These are phyloP conservation scores for Neofusicoccum parvum DNA, from an alignment of 2,329 filamentous ascomycete species.

Conservation along the genomic window DNA sequence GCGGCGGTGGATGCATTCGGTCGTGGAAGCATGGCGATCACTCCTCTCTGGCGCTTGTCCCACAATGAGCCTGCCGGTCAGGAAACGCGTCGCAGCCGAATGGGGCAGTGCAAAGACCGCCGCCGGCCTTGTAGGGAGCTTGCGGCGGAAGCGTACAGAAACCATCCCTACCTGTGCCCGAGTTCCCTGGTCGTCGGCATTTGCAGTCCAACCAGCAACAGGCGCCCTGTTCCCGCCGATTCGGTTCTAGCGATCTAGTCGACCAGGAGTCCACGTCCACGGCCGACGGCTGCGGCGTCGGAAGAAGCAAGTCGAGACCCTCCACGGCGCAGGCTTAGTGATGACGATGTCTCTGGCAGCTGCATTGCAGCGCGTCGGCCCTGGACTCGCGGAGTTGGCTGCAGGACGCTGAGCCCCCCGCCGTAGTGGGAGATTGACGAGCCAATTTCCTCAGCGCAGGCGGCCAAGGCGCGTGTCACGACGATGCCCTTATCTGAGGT, in stretches of 20 bases:
- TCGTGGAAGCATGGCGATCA: neutral
- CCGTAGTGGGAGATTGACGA: neutral
- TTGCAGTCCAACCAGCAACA: neutral
- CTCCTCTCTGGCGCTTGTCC: neutral
- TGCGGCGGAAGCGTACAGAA: neutral
- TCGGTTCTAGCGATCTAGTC: neutral
- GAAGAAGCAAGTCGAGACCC: neutral
- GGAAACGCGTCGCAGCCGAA: constrained; percentile 16
- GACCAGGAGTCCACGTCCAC: neutral
- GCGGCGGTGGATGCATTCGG: constrained; percentile 12
- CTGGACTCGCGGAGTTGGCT: too few relatives aligned
- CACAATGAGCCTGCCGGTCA: constrained; percentile 1
- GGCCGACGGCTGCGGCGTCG: neutral
- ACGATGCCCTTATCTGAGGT: neutral
- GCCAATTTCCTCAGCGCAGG: neutral
- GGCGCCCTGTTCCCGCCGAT: neutral
- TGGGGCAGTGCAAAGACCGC: constrained; percentile 12
- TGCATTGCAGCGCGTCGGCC: too few relatives aligned
- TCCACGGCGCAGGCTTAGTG: neutral
- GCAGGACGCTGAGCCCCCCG: too few relatives aligned
- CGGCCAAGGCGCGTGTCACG: constrained; percentile 11
- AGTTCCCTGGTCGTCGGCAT: neutral
- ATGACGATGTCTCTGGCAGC: neutral
- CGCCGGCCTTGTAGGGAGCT: neutral
- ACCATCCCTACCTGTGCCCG: neutral